These are phyloP conservation scores for Bruguiera gymnorhiza DNA, from an alignment of 345 rosid genomes.

Conservation along the genomic window DNA sequence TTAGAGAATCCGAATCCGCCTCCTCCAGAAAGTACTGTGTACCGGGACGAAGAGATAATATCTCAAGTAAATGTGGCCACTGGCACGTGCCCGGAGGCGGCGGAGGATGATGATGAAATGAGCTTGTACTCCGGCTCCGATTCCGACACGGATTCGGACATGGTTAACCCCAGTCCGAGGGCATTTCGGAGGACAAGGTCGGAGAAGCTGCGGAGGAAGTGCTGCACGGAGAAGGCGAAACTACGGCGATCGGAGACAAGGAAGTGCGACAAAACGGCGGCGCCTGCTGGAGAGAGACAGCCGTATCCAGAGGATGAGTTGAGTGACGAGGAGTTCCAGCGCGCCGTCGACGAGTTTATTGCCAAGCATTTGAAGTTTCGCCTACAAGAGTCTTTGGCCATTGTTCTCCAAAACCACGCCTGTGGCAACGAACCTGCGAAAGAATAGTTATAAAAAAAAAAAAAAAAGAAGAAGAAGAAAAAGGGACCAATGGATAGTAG, in stretches of 20 bases:
- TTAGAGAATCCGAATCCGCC: slow-evolving; percentile 5
- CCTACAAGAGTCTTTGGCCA: slow-evolving; percentile 53
- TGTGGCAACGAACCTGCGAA: slow-evolving; percentile 2
- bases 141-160: slow-evolving; percentile 12
- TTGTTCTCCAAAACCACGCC: slow-evolving; percentile 39
- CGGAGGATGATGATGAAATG: background rate
- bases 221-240: slow-evolving; percentile 4
- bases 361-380: slow-evolving; percentile 63
- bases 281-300: background rate
- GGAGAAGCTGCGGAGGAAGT: slow-evolving; percentile 19
- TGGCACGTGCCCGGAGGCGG: slow-evolving; percentile 1
- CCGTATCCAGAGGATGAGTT: slow-evolving; percentile 38
- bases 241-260: slow-evolving; percentile 56
- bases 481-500: background rate
- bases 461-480: no score
- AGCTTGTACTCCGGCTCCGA: slow-evolving; percentile 8
- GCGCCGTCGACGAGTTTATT: slow-evolving; percentile 68
- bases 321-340: slow-evolving; percentile 74
- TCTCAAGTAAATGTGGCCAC: slow-evolving; percentile 22
- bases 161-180: slow-evolving; percentile 14
- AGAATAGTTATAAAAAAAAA: background rate
- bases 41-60: slow-evolving; percentile 54
- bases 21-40: slow-evolving; percentile 17
- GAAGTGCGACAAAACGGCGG: slow-evolving; percentile 15
- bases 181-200: slow-evolving; percentile 39